Evolutionary conservation across 768 basidiomycete genomes (phyloP).

Genomic region (Cyathus striatus): DNA sequence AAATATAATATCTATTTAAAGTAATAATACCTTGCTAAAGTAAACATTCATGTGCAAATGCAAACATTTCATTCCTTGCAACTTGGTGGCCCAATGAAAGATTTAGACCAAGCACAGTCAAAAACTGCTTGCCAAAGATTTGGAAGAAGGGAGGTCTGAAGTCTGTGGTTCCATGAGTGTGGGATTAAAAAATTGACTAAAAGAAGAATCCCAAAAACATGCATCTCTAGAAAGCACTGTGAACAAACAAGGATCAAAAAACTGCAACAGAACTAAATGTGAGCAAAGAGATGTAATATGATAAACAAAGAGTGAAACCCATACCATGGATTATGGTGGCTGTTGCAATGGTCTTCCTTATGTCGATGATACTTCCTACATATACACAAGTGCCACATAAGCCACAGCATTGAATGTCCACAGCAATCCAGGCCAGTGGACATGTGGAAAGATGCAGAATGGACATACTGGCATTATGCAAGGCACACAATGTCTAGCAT

Average conservation of each 20-base stretch:
- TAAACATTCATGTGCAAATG: conserved; percentile 79
- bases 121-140: conserved; percentile 44
- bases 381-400: neutral
- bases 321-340: conserved; percentile 21
- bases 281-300: conserved; percentile 1
- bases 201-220: conserved; percentile 30
- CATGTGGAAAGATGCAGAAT: no score
- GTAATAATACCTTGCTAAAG: no score
- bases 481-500: no score
- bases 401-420: no score
- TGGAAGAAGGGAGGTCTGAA: conserved; percentile 67
- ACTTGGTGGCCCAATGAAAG: conserved; percentile 59
- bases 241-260: conserved; percentile 44
- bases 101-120: conserved; percentile 48
- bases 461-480: no score
- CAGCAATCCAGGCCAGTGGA: no score
- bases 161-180: conserved; percentile 47
- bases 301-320: conserved; percentile 5
- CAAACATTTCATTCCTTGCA: conserved; percentile 54
- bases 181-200: conserved; percentile 50
- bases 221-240: conserved; percentile 44
- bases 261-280: conserved; percentile 23
- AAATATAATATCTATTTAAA: no score
- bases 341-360: conserved; percentile 1
- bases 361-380: neutral